Evolutionary conservation across 192 early-diverging fungal species (phyloP).

Genomic region (Coemansia sp.): DNA sequence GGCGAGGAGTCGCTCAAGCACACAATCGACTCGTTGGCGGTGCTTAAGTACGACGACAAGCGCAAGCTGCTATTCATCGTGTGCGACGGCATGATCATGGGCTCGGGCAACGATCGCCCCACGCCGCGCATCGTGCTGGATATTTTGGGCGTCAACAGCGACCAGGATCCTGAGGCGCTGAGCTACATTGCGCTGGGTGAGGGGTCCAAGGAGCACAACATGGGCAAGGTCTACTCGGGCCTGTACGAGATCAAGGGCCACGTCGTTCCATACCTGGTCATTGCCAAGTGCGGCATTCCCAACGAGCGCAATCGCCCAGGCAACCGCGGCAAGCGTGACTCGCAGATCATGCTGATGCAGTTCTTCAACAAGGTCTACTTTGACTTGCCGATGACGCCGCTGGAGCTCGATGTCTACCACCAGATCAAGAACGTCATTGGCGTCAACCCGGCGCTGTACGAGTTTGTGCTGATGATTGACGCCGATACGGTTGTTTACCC

Average conservation of each 20-base stretch:
- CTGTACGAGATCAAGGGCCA: conserved; percentile 92
- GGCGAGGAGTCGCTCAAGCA: conserved; percentile 91
- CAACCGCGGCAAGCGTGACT: conserved; percentile 99
- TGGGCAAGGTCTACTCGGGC: conserved; percentile 97
- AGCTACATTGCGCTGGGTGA: conserved; percentile 90
- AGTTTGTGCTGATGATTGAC: conserved; percentile 98
- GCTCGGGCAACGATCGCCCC: conserved; percentile 94
- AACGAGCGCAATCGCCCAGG: conserved; percentile 88
- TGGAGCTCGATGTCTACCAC: conserved; percentile 98
- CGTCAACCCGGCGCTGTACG: conserved; percentile 94
- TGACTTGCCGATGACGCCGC: conserved; percentile 89
- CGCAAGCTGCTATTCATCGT: conserved; percentile 96
- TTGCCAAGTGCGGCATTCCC: conserved; percentile 93
- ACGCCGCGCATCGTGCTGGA: conserved; percentile 97
- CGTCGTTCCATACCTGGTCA: conserved; percentile 93
- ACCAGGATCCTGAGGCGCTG: conserved; percentile 81
- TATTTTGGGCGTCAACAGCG: conserved; percentile 89
- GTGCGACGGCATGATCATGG: conserved; percentile 97
- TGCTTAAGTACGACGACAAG: conserved; percentile 94
- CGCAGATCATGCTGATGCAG: conserved; percentile 97
- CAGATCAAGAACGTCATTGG: conserved; percentile 99
- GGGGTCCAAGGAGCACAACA: conserved; percentile 94
- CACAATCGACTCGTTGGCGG: conserved; percentile 94
- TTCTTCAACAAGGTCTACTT: conserved; percentile 98
- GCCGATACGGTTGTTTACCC: conserved; percentile 93